phyloP scores from a whole-genome alignment of 768 basidiomycete genomes.

The Crucibulum laeve region DNA sequence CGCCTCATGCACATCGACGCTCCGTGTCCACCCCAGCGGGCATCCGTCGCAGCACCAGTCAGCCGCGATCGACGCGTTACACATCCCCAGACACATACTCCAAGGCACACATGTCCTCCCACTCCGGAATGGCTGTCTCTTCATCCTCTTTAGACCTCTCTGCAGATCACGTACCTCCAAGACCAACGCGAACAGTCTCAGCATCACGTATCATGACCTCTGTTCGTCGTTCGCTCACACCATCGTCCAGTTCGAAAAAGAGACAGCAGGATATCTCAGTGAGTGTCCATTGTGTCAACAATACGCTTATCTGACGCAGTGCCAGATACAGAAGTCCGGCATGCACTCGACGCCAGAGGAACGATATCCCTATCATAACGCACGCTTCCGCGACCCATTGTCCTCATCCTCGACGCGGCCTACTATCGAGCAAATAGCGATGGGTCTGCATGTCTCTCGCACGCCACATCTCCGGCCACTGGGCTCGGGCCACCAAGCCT shows the following conservation, averaged over 20 bases:
- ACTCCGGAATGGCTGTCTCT: no score
- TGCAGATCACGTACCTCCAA: background rate
- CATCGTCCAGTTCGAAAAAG: slow-evolving; percentile 17
- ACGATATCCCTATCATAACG: slow-evolving; percentile 8
- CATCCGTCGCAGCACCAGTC: no score
- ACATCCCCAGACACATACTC: no score
- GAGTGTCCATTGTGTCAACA: slow-evolving; percentile 5
- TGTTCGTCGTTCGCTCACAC: slow-evolving; percentile 23
- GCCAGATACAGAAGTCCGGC: slow-evolving; percentile 12
- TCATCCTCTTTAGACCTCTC: no score
- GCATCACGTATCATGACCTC: slow-evolving; percentile 24
- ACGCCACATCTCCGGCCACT: slow-evolving; percentile 64
- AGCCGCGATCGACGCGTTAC: no score
- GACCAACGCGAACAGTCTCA: slow-evolving; percentile 4
- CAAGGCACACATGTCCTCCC: no score
- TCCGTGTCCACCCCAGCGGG: no score
- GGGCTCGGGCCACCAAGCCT: slow-evolving; percentile 22
- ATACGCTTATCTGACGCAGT: background rate
- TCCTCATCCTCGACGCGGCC: slow-evolving; percentile 40
- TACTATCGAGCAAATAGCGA: slow-evolving; percentile 72
- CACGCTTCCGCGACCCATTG: slow-evolving; percentile 23
- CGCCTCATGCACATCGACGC: no score
- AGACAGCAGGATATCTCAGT: slow-evolving; percentile 17
- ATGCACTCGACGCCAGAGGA: slow-evolving; percentile 26
- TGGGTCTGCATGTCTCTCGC: slow-evolving; percentile 75